phyloP scores from a whole-genome alignment of 2,329 filamentous ascomycete species.

The Aspergillus carbonarius region DNA sequence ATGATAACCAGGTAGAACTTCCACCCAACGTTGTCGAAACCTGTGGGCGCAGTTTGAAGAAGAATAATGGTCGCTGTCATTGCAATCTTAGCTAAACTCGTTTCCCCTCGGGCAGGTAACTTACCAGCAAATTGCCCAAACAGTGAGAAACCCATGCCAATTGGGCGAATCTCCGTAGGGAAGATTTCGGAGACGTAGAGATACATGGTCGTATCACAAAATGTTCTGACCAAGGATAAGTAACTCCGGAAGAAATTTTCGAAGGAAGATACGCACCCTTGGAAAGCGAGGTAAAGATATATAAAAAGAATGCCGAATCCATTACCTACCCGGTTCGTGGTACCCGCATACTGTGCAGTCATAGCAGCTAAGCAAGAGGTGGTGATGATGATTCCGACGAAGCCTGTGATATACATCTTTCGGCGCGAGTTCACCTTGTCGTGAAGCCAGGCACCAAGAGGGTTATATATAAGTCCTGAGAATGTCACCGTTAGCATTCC shows the following conservation, averaged over 20 bases:
- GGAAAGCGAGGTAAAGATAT: constrained; percentile 51
- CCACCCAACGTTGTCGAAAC: constrained; percentile 49
- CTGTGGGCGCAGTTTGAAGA: constrained; percentile 48
- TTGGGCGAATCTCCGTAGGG: constrained; percentile 52
- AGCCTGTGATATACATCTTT: constrained; percentile 44
- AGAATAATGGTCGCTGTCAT: constrained; percentile 47
- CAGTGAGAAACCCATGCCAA: constrained; percentile 53
- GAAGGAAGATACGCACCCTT: constrained; percentile 34
- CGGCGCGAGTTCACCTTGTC: constrained; percentile 40
- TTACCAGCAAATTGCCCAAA: constrained; percentile 50
- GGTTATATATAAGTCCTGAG: constrained; percentile 42
- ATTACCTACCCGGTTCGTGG: constrained; percentile 42
- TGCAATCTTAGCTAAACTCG: background rate
- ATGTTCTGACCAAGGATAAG: constrained; percentile 32
- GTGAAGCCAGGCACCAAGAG: constrained; percentile 38
- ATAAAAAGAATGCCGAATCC: constrained; percentile 44
- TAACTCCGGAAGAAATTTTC: too few relatives aligned
- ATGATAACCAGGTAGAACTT: constrained; percentile 54
- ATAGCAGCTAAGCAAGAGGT: constrained; percentile 43
- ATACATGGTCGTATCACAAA: constrained; percentile 50
- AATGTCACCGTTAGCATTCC: constrained; percentile 12
- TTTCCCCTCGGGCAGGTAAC: background rate
- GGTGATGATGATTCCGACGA: constrained; percentile 42
- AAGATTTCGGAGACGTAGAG: constrained; percentile 49
- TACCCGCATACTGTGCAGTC: constrained; percentile 40